phyloP scores from a whole-genome alignment of 495 filamentous ascomycete species.

The Paragyromitra xinjiangensis region DNA sequence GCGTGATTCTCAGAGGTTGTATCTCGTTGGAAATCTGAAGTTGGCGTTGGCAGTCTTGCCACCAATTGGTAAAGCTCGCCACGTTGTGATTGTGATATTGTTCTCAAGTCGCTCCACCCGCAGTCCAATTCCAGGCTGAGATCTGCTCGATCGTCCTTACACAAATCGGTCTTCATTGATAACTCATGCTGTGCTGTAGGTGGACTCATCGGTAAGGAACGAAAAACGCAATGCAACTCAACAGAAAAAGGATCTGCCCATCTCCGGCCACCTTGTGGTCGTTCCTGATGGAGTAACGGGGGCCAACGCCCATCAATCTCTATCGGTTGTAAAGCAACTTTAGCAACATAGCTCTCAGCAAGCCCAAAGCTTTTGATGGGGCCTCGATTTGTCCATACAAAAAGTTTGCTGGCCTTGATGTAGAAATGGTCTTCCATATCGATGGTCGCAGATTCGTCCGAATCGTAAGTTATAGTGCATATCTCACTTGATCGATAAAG shows the following conservation, averaged over 20 bases:
- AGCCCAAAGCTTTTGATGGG: slow-evolving; percentile 48
- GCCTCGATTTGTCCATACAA: slow-evolving; percentile 49
- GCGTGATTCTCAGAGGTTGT: slow-evolving; percentile 11
- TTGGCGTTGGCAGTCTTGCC: slow-evolving; percentile 50
- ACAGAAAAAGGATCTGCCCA: slow-evolving; percentile 47
- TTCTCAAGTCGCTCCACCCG: slow-evolving; percentile 44
- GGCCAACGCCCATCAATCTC: slow-evolving; percentile 48
- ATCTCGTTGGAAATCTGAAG: slow-evolving; percentile 45
- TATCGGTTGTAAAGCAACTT: slow-evolving; percentile 45
- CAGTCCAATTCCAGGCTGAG: slow-evolving; percentile 51
- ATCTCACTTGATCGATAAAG: slow-evolving; percentile 51
- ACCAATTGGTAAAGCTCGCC: slow-evolving; percentile 32
- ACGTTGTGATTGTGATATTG: slow-evolving; percentile 36
- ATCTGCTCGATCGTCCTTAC: slow-evolving; percentile 27
- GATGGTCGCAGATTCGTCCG: slow-evolving; percentile 51
- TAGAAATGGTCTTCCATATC: slow-evolving; percentile 56
- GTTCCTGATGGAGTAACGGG: slow-evolving; percentile 29
- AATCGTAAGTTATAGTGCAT: slow-evolving; percentile 52
- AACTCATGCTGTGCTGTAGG: slow-evolving; percentile 38
- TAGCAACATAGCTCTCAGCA: slow-evolving; percentile 50
- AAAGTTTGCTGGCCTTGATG: slow-evolving; percentile 54
- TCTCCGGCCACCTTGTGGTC: slow-evolving; percentile 9
- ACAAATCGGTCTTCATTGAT: slow-evolving; percentile 29
- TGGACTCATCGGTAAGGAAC: slow-evolving; percentile 43
- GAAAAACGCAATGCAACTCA: slow-evolving; percentile 28